Base-by-base conservation (phyloP, 495 filamentous ascomycete species). In the Trichoderma asperelloides region DNA sequence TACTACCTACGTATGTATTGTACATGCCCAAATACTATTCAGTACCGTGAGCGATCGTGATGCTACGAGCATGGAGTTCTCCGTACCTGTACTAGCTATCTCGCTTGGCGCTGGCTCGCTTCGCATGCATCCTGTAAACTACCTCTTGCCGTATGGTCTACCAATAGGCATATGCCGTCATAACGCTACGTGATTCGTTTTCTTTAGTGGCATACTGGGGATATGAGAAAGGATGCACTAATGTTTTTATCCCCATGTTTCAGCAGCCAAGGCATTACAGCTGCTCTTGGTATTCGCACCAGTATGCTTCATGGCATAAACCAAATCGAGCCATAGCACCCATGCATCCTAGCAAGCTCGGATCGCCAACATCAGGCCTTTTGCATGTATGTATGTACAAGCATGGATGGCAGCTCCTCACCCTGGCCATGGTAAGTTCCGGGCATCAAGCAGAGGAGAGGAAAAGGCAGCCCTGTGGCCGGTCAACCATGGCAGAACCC, bases 391-490 rank as follows among this genome's bases (percentile, higher is more conserved):
- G 55, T 25, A 60, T 60, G 27, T 23, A 11, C 27, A 18, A 60
- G 25, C 21, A 21, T 60, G 23, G 27, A 55, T n/a, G 3, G 55
- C 33, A 37, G 33, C 33, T 2, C 13, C 8, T 25, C 23, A 27
- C 55, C 27, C 16, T 18, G 12, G 55, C 27, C n/a, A 18, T 28
- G 55, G 55, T 60, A 60, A 60, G 55, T 60, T 60, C 55, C 55
- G 55, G 55, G 55, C 55, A 13, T 60, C 25, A 60, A 18, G 23
- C n/a, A 25, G n/a, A 25, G 49, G 21, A 25, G 27, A 25, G 8
- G 55, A 30, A 60, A 30, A 60, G 9, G 55, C 55, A 60, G 55
- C 55, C 55, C 55, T 60, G 55, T 30, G 23, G 27, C 55, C 55
- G 30, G 55, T 30, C 55, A 30, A 30, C 18, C 23, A 60, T 8